A percentile compares a stretch with the other conserved stretches of the same genome.
phyloP scores from a whole-genome alignment of 371 early-diverging fungal species.

The Mucor plumbeus region DNA sequence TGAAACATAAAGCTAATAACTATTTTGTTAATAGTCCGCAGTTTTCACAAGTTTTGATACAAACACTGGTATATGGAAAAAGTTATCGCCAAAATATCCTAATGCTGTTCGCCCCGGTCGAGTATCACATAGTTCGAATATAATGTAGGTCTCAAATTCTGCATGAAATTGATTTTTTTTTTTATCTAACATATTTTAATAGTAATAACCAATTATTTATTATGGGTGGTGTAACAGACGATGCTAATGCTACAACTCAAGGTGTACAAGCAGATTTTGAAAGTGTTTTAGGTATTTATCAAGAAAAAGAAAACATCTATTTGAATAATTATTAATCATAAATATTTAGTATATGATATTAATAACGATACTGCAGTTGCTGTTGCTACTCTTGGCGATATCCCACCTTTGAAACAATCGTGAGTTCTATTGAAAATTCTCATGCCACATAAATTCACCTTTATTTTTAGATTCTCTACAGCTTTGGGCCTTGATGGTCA shows the following conservation, averaged over 20 bases:
- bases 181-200: neutral
- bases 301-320: neutral
- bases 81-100: slow-evolving; percentile 24
- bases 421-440: slow-evolving; percentile 5
- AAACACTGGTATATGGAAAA: slow-evolving; percentile 23
- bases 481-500: slow-evolving; percentile 45
- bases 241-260: slow-evolving; percentile 6
- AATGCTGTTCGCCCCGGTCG: slow-evolving; percentile 38
- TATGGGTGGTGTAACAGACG: slow-evolving; percentile 39
- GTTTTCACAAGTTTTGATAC: slow-evolving; percentile 37
- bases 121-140: slow-evolving; percentile 34
- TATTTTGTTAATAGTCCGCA: slow-evolving; percentile 25
- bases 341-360: slow-evolving; percentile 40
- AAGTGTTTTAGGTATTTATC: slow-evolving; percentile 44
- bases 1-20: neutral
- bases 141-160: slow-evolving; percentile 31
- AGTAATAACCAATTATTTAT: slow-evolving; percentile 47
- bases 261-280: slow-evolving; percentile 36
- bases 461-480: slow-evolving; percentile 32
- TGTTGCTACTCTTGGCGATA: slow-evolving; percentile 49
- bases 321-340: neutral
- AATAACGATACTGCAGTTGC: slow-evolving; percentile 35
- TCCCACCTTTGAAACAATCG: slow-evolving; percentile 32
- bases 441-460: neutral
- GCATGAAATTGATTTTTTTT: neutral